These are phyloP conservation scores for Erigeron philadelphicus DNA, from an alignment of 140 eudicot genomes.

Conservation along the genomic window DNA sequence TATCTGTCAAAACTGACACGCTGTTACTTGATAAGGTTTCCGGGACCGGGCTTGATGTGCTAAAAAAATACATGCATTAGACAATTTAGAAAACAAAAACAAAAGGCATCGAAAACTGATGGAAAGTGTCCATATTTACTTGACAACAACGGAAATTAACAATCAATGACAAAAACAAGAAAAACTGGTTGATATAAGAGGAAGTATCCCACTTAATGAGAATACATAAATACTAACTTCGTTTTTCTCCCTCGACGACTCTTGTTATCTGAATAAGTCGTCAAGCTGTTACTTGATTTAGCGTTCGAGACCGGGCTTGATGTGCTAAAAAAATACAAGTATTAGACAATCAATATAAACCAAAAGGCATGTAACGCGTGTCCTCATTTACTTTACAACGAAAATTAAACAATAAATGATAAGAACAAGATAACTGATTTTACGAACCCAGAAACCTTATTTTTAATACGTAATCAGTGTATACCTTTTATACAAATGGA, in stretches of 20 bases:
- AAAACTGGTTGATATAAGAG: background rate
- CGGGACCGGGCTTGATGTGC: conserved; percentile 36
- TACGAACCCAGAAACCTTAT: too few relatives aligned
- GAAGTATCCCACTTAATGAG: background rate
- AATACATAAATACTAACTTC: conserved; percentile 35
- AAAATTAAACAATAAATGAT: background rate
- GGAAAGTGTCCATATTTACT: background rate
- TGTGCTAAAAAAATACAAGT: conserved; percentile 33
- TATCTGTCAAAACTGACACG: conserved; percentile 15
- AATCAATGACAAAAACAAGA: background rate
- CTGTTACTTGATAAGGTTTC: conserved; percentile 33
- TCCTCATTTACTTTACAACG: background rate
- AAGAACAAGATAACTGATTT: background rate
- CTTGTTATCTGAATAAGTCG: conserved; percentile 21
- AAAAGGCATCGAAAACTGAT: conserved; percentile 11
- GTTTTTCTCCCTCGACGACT: conserved; percentile 41
- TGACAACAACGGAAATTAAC: background rate
- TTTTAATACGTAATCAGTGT: too few relatives aligned
- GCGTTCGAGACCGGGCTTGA: conserved; percentile 27
- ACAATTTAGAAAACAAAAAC: background rate
- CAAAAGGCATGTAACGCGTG: conserved; percentile 13
- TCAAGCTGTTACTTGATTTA: conserved; percentile 30
- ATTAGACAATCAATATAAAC: background rate
- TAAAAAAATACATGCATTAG: conserved; percentile 25
- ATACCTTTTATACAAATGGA: too few relatives aligned